These are phyloP conservation scores for Musa itinerans DNA, from an alignment of 176 grass and related monocot genomes.

Conservation along the genomic window DNA sequence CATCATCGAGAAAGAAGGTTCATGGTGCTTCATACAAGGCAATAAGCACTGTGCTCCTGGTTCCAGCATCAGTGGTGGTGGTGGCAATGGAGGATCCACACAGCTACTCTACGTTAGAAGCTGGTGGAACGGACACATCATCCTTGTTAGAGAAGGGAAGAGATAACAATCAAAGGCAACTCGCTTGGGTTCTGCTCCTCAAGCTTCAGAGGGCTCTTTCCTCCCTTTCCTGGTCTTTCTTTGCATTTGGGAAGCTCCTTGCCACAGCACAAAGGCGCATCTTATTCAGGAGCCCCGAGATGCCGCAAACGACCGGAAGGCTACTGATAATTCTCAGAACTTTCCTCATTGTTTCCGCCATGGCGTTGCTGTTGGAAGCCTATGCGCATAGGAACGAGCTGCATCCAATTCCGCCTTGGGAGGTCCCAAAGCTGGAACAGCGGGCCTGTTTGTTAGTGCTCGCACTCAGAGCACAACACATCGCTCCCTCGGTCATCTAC, in stretches of 20 bases:
- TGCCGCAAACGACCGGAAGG: not conserved
- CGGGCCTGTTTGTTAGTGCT: conserved; percentile 2
- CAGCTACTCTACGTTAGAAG: conserved; percentile 7
- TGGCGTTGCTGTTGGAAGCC: not conserved
- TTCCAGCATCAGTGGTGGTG: conserved; percentile 5
- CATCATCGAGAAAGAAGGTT: no score
- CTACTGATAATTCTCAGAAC: not conserved
- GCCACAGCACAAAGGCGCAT: not conserved
- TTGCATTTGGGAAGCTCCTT: not conserved
- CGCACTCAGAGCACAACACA: not conserved
- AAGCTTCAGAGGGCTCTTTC: not conserved
- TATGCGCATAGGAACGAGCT: conserved; percentile 20
- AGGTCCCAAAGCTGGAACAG: not conserved
- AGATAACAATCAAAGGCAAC: conserved; percentile 10
- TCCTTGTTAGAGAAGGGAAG: conserved; percentile 6
- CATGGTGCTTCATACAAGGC: no score
- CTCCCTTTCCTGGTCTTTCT: not conserved
- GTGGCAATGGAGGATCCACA: conserved; percentile 23
- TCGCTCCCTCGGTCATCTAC: not conserved
- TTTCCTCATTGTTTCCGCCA: conserved; percentile 1
- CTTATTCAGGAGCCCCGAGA: not conserved
- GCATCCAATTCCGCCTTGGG: not conserved
- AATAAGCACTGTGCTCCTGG: not conserved
- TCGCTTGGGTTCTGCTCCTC: conserved; percentile 7
- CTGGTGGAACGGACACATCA: not conserved